A percentile compares a stretch with the other conserved stretches of the same genome.
phyloP scores from a whole-genome alignment of 768 basidiomycete genomes.

The Boletus fagicola region DNA sequence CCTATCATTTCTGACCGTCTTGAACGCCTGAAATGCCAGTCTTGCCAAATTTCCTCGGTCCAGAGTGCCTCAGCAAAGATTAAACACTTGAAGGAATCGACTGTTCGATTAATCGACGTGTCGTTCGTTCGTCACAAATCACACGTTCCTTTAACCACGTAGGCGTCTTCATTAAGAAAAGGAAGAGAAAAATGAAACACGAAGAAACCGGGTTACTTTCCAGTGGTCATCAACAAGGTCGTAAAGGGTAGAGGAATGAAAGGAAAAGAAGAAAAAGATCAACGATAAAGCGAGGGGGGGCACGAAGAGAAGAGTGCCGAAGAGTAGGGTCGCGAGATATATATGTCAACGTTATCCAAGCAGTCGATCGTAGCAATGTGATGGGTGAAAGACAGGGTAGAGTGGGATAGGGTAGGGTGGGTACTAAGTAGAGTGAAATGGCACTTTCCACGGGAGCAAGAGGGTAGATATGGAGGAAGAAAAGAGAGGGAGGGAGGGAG shows the following conservation, averaged over 20 bases:
- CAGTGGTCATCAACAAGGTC: slow-evolving; percentile 9
- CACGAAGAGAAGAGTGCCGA: neutral
- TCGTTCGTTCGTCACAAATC: neutral
- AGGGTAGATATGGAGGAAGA: slow-evolving; percentile 12
- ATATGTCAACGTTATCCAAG: slow-evolving; percentile 6
- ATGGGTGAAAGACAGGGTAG: neutral
- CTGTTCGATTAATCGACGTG: too few relatives aligned
- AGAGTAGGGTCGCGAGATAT: slow-evolving; percentile 1
- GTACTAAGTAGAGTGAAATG: slow-evolving; percentile 2
- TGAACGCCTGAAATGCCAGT: too few relatives aligned
- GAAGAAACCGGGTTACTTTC: slow-evolving; percentile 4
- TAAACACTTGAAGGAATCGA: too few relatives aligned
- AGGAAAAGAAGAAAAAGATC: neutral
- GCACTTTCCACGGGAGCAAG: slow-evolving; percentile 10
- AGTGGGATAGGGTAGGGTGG: neutral
- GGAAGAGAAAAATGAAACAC: neutral
- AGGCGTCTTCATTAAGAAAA: neutral
- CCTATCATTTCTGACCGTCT: too few relatives aligned
- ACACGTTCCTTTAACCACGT: neutral
- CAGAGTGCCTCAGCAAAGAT: too few relatives aligned
- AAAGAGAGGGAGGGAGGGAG: neutral
- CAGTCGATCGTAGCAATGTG: slow-evolving; percentile 8
- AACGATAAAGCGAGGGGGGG: neutral
- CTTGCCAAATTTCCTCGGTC: too few relatives aligned
- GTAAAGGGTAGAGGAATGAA: neutral